Conservation (phyloP, 495 filamentous ascomycete species). For the Astrothelium subdiscretum region DNA sequence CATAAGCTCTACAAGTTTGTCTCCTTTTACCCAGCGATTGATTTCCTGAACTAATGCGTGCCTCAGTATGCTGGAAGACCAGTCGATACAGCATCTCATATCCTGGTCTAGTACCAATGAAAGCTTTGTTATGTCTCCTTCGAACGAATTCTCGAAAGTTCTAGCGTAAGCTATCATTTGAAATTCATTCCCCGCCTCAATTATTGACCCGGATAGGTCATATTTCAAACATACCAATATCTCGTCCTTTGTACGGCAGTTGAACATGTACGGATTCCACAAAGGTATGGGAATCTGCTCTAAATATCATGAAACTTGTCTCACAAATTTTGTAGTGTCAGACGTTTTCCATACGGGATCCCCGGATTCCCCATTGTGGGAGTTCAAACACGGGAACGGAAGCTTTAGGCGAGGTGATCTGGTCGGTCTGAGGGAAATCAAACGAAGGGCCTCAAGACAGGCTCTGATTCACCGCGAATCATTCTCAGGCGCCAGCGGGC, state of each 20-base stretch:
- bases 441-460: constrained; percentile 90
- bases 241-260: constrained; percentile 91
- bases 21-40: neutral
- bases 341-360: constrained; percentile 96
- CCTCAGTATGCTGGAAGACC: constrained; percentile 87
- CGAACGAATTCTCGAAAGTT: constrained; percentile 95
- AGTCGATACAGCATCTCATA: constrained; percentile 83
- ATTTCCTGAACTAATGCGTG: constrained; percentile 28
- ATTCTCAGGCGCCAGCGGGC: constrained; percentile 59
- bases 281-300: constrained; percentile 58
- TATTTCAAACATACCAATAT: constrained; percentile 99
- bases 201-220: constrained; percentile 43
- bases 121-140: constrained; percentile 97
- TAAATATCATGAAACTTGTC: neutral
- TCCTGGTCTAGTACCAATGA: constrained; percentile 90
- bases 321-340: constrained; percentile 52
- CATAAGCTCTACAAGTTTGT: constrained; percentile 97
- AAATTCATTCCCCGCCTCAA: constrained; percentile 12
- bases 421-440: constrained; percentile 86
- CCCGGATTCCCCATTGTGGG: constrained; percentile 93
- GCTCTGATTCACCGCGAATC: constrained; percentile 92
- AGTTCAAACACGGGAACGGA: constrained; percentile 97
- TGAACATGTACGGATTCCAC: constrained; percentile 99
- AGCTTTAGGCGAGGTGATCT: constrained; percentile 95
- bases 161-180: constrained; percentile 58